These are phyloP conservation scores for Metschnikowia reukaufii DNA, from an alignment of 805 yeast species.

Conservation along the genomic window DNA sequence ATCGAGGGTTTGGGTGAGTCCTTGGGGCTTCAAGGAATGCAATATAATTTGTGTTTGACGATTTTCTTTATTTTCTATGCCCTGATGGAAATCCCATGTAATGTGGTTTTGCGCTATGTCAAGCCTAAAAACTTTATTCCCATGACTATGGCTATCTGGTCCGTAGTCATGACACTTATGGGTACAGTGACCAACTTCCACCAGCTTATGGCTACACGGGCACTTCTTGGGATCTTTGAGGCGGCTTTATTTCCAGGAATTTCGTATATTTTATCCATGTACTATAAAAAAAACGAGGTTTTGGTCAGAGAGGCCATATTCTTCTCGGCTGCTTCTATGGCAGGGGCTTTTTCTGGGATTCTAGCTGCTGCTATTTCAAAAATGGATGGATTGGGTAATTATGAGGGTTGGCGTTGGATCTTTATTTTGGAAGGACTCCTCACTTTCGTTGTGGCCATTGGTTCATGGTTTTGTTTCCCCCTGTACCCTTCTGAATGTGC, in stretches of 20 bases:
- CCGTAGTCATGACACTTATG: conserved; percentile 61
- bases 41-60: conserved; percentile 64
- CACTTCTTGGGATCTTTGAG: conserved; percentile 66
- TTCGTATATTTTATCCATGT: conserved; percentile 66
- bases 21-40: conserved; percentile 53
- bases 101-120: conserved; percentile 55
- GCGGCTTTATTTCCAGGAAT: conserved; percentile 75
- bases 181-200: conserved; percentile 63
- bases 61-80: conserved; percentile 74
- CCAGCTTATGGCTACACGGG: conserved; percentile 60
- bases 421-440: conserved; percentile 20
- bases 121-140: conserved; percentile 68
- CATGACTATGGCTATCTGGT: conserved; percentile 57
- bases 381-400: conserved; percentile 38
- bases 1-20: conserved; percentile 65
- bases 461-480: conserved; percentile 15
- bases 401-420: conserved; percentile 21
- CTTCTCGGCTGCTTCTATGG: conserved; percentile 68
- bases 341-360: conserved; percentile 79
- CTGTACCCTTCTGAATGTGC: conserved; percentile 12
- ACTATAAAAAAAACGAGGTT: conserved; percentile 63
- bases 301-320: conserved; percentile 69
- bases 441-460: conserved; percentile 12
- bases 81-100: conserved; percentile 62
- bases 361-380: conserved; percentile 64